Conservation (phyloP, 2,329 filamentous ascomycete genomes). For the Helminthosporium solani region DNA sequence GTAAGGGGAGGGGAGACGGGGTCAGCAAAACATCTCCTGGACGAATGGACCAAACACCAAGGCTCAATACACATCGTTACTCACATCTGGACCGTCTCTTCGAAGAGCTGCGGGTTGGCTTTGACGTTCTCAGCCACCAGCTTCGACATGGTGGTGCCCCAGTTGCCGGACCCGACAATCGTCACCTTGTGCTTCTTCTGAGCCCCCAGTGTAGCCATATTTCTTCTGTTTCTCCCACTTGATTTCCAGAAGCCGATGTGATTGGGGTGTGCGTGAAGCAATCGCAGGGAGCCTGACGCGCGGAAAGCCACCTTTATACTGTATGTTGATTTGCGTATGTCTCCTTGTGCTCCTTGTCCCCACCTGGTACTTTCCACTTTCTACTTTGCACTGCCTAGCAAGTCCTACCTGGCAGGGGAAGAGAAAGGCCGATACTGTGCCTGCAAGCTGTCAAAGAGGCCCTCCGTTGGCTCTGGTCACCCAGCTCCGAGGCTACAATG, state of each 20-base stretch:
- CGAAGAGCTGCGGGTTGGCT: slow-evolving; percentile 76
- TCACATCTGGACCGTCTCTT: slow-evolving; percentile 83
- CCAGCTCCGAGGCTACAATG: not conserved
- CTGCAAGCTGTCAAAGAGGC: not conserved
- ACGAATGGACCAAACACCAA: no score
- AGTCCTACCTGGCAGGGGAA: no score
- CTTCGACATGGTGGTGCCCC: slow-evolving; percentile 97
- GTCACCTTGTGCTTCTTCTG: slow-evolving; percentile 87
- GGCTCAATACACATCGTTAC: no score
- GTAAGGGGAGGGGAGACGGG: no score
- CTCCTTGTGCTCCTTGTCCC: no score
- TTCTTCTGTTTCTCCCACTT: slow-evolving; percentile 21
- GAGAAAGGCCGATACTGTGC: no score
- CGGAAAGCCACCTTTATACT: slow-evolving; percentile 29
- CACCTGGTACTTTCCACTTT: no score
- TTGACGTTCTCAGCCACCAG: slow-evolving; percentile 91
- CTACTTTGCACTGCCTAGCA: no score
- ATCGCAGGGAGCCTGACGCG: slow-evolving; percentile 15
- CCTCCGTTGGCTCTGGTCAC: not conserved
- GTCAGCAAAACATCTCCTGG: no score
- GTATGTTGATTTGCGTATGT: no score
- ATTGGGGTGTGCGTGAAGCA: slow-evolving; percentile 7
- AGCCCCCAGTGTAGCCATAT: slow-evolving; percentile 52
- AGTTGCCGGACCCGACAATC: slow-evolving; percentile 94
- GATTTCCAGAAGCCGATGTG: not conserved